Base-by-base conservation (phyloP, 331 rosid genomes). In the Rhamnella rubrinervis region DNA sequence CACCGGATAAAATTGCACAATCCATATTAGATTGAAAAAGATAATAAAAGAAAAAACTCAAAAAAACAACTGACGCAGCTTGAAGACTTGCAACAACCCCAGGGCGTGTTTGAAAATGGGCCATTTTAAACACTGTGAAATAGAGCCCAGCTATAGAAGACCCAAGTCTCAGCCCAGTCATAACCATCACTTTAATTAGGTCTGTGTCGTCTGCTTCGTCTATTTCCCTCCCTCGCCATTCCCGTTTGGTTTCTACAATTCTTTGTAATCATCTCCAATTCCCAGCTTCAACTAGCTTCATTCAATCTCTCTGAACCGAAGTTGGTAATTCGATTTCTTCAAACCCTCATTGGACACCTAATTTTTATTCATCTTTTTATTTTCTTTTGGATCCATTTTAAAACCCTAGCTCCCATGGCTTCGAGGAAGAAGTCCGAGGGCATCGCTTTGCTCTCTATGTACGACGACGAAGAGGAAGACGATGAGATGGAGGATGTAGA, bases 371-470 rank as follows among this genome's bases (percentile, higher is more conserved):
- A 10, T n/a, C 9, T 3, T 4, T 52, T 39, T 41, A 47, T 6
- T 15, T 58, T 61, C 38, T 6, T 49, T 70, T 10, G 44, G 14
- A 46, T 70, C 26, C 66, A 59, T 59, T 20, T 28, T 13, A 8
- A 46, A 70, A 70, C 74, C 74, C 74, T 70, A 70, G 74, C 25
- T 59, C 59, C 66, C 35, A 88, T 88, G 93, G 85, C 88, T 16
- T 85, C 90, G 9, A 83, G 74, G 77, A 87, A 85, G 77, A 85
- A 81, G 73, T 70, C 86, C 23, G 93, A 88, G 75, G 90, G 93
- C 4, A 88, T 88, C 41, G 93, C 93, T 23, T 52, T 88, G 65
- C 55, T 88, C 15, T 88, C 93, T 75, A 81, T 85, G 93, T 88
- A 88, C 86, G 69, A 85, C 76, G 93, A 88, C 59, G 88, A 85